Percentiles rank a stretch among this genome's conserved stretches.
phyloP scores from a whole-genome alignment of 768 basidiomycete species.

The Fistulinella prunicolor region DNA sequence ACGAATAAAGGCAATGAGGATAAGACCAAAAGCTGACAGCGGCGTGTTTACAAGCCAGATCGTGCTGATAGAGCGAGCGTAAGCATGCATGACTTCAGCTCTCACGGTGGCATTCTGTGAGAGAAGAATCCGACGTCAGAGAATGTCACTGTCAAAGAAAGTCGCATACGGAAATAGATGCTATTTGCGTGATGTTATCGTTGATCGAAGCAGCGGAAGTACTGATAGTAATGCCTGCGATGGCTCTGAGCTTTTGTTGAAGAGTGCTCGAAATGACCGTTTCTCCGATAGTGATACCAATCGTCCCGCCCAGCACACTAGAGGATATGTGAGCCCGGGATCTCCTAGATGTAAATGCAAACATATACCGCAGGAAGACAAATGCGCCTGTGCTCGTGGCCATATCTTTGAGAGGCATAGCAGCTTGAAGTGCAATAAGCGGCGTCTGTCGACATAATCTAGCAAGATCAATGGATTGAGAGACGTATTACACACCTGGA shows the following conservation, averaged over 20 bases:
- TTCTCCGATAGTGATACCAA: slow-evolving; percentile 73
- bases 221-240: slow-evolving; percentile 30
- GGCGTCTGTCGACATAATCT: slow-evolving; percentile 19
- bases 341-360: background rate
- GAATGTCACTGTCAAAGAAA: background rate
- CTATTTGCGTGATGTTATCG: slow-evolving; percentile 45
- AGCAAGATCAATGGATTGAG: background rate
- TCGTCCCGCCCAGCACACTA: slow-evolving; percentile 68
- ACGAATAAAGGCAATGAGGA: slow-evolving; percentile 34
- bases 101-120: slow-evolving; percentile 30
- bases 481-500: slow-evolving; percentile 22
- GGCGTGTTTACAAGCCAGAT: slow-evolving; percentile 41
- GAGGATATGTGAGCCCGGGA: background rate
- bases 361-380: slow-evolving; percentile 30
- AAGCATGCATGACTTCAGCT: slow-evolving; percentile 35
- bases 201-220: slow-evolving; percentile 45
- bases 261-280: slow-evolving; percentile 62
- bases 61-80: slow-evolving; percentile 33
- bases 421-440: slow-evolving; percentile 38
- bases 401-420: slow-evolving; percentile 47
- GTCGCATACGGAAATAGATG: slow-evolving; percentile 26
- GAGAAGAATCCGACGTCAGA: slow-evolving; percentile 1
- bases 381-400: slow-evolving; percentile 40
- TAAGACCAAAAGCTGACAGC: slow-evolving; percentile 28
- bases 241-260: slow-evolving; percentile 10